Conservation (phyloP, 805 yeast species). For the Hagleromyces aurorensis region DNA sequence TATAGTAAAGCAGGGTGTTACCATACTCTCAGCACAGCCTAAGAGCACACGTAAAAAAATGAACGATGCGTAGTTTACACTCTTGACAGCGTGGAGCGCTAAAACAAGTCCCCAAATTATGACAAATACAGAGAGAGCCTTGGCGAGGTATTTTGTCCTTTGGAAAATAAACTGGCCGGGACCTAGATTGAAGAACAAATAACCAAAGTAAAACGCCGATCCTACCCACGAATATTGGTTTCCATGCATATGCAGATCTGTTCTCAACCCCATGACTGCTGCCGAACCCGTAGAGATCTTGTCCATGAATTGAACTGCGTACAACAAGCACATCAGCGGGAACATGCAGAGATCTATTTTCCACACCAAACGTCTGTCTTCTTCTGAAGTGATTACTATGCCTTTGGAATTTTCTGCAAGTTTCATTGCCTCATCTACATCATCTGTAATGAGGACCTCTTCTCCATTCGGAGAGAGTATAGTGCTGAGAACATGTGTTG, state of each 20-base stretch:
- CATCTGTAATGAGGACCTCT: conserved; percentile 28
- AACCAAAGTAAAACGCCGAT: conserved; percentile 59
- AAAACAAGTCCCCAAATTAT: conserved; percentile 58
- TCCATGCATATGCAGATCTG: conserved; percentile 38
- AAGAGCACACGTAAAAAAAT: conserved; percentile 41
- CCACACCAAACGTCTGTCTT: conserved; percentile 32
- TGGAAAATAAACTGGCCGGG: conserved; percentile 34
- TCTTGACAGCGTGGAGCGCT: conserved; percentile 45
- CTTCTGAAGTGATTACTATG: conserved; percentile 27
- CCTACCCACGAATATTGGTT: conserved; percentile 46
- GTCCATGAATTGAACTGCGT: conserved; percentile 53
- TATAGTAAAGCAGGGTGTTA: conserved; percentile 50
- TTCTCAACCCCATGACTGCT: conserved; percentile 43
- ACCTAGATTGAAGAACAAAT: conserved; percentile 44
- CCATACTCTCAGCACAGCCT: conserved; percentile 45
- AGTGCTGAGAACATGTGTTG: no score
- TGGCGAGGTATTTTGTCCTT: conserved; percentile 45
- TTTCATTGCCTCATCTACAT: conserved; percentile 41
- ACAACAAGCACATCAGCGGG: conserved; percentile 43
- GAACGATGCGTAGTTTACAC: conserved; percentile 38
- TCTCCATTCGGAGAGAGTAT: conserved; percentile 8
- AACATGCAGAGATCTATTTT: conserved; percentile 46
- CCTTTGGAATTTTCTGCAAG: conserved; percentile 32
- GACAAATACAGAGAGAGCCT: conserved; percentile 40
- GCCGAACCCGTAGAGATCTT: conserved; percentile 46